Base-by-base conservation (phyloP, 768 basidiomycete genomes). In the Rhodocollybia butyracea region DNA sequence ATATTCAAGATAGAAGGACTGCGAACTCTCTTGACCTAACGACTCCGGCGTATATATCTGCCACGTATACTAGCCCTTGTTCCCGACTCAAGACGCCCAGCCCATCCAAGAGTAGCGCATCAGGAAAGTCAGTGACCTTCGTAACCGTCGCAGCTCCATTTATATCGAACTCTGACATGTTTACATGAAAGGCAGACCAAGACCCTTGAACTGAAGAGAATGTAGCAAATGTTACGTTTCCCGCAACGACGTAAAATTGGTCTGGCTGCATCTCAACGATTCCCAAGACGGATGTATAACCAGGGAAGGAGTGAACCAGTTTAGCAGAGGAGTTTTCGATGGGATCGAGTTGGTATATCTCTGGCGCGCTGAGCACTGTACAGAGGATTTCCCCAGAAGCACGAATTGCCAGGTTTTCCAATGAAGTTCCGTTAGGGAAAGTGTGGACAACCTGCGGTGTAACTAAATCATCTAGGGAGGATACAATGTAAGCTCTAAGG, bases 201-300 rank as follows among this genome's bases (percentile, higher is more conserved):
- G 48, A 50, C 13, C 48, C 32, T 11, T 3, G 19, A 6, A 50
- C 48, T 2, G 48, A 38, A 4, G 48, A 36, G 34, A 50, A 34
- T 22, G 31, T 50, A 12, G 22, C 34, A 34, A 26, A n/a, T 1
- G 31, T 21, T 3, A 34, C 48, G 32, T 50, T 50, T 13, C 48
- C 48, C 8, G 34, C 48, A 26, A 50, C 32, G 15, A 50, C 48
- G 13, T 50, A 50, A n/a, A 50, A 50, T 24, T 50, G 48, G 48
- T 50, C 48, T 17, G 48, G 22, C 11, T 50, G 34, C 13, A 50
- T 21, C 27, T 50, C 48, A 10, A 17, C 22, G 34, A 50, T 50
- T 22, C 48, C 48, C 11, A 50, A 50, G 10, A 50, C 12, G 2
- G 31, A n/a, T 50, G 34, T 34, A 17, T 34, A 50, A 22, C 34